Conservation (phyloP, 2,329 filamentous ascomycete species). For the Ophiocordyceps unilateralis region DNA sequence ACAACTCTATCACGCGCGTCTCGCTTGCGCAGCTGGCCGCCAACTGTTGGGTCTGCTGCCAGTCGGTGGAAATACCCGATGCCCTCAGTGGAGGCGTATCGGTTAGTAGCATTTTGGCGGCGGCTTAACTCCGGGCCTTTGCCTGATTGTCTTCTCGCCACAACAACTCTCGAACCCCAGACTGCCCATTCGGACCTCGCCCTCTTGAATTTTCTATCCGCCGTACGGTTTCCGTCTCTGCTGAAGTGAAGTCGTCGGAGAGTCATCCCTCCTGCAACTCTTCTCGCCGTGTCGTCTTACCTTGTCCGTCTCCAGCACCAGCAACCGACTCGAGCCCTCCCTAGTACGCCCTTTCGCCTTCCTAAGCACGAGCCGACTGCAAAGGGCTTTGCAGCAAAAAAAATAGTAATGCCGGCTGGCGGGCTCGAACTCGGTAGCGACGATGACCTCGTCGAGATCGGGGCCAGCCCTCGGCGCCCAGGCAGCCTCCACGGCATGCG, state of each 20-base stretch:
- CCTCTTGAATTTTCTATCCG: not conserved
- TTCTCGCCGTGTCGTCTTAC: too few species aligned
- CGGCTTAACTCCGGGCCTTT: not conserved
- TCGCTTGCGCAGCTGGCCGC: too few species aligned
- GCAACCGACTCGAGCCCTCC: not conserved
- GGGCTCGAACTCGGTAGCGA: conserved; percentile 6
- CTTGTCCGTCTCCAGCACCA: not conserved
- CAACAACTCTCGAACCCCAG: not conserved
- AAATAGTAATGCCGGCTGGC: conserved; percentile 4
- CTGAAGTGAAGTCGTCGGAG: too few species aligned
- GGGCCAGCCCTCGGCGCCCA: not conserved
- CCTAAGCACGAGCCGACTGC: not conserved
- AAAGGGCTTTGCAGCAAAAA: not conserved
- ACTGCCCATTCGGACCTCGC: not conserved
- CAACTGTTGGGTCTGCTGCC: too few species aligned
- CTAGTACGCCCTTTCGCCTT: not conserved
- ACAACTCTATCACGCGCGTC: too few species aligned
- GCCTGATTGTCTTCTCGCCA: not conserved
- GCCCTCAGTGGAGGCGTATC: too few species aligned
- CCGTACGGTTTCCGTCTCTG: too few species aligned
- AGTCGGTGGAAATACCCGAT: too few species aligned
- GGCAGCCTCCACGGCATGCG: not conserved
- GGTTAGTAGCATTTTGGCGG: not conserved
- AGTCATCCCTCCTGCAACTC: too few species aligned
- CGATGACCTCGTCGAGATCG: conserved; percentile 18